Evolutionary conservation across 441 rosid species (phyloP), one percentile per base, ranked within the genome.

Genomic region (Hura crepitans): DNA sequence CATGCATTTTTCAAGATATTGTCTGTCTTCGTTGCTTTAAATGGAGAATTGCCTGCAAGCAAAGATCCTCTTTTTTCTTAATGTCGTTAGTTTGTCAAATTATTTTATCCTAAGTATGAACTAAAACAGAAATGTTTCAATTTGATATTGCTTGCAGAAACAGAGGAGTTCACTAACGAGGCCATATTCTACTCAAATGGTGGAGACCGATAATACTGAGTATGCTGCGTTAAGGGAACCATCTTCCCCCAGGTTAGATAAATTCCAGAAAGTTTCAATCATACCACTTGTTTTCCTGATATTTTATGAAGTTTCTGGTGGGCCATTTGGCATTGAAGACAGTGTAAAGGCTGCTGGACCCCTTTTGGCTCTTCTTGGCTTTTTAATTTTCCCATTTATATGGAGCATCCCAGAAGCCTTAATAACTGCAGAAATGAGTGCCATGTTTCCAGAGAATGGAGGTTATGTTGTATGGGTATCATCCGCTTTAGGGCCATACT

Each of bases 391-490:
- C 47, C 93, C 90, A 22, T 66, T 87, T 59, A 73, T 85, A 25
- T 87, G 89, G 92, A 84, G 92, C 80, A 53, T 87, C n/a, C 92
- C 92, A 1, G 93, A 88, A 79, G 90, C 93, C 20, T 65, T 87
- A 54, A 87, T 87, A 31, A 87, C 88, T 23, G 90, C 92, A 4
- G 92, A 87, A 80, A 84, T 87, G 89, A 81, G 88, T 5, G 85
- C 89, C 22, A 85, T 87, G 92, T 87, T 81, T 60, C 88, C 88
- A 0, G 92, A 85, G 75, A 84, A 87, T 69, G 88, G 92, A 5
- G 88, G 88, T 22, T 88, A 88, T 71, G 90, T 88, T 1, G 90
- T 88, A 23, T 88, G 93, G 90, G 89, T 88, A 20, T 81, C 93
- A 2, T 78, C 90, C 5, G 87, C 90, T 60, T 65, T 86, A 67